Percentiles rank a stretch among this genome's conserved stretches.
Conservation (phyloP, 129 eudicot genomes). For the Ambrosia trifida region DNA sequence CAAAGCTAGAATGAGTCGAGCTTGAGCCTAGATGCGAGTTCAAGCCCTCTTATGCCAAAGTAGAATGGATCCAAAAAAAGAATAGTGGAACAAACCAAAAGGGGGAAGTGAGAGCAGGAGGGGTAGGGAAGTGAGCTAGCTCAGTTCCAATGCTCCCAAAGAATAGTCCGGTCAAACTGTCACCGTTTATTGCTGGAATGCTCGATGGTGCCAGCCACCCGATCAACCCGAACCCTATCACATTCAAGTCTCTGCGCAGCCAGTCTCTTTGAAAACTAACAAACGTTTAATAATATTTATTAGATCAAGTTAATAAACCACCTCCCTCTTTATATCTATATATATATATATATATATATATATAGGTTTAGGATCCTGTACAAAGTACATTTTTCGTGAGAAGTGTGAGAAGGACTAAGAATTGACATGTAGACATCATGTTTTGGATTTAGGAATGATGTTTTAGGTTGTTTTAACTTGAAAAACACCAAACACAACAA, state of each 20-base stretch:
- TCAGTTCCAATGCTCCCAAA: constrained; percentile 87
- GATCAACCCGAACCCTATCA: constrained; percentile 93
- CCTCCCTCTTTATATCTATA: too few species aligned
- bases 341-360: not conserved
- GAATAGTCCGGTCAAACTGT: constrained; percentile 79
- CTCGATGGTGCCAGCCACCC: constrained; percentile 97
- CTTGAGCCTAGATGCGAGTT: too few species aligned
- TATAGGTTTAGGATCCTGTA: too few species aligned
- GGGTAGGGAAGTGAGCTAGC: constrained; percentile 94
- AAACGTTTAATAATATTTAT: not conserved
- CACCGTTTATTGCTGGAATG: constrained; percentile 76
- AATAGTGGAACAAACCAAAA: constrained; percentile 54
- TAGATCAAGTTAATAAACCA: not conserved
- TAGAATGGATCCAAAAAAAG: not conserved
- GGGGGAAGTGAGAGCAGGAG: constrained; percentile 82
- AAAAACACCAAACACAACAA: too few species aligned
- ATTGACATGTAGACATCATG: too few species aligned
- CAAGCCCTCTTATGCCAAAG: too few species aligned
- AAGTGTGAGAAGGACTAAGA: too few species aligned
- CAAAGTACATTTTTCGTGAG: too few species aligned
- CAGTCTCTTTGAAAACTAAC: constrained; percentile 74
- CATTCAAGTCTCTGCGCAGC: constrained; percentile 86
- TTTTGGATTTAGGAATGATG: too few species aligned
- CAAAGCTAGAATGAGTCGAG: too few species aligned
- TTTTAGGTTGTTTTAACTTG: too few species aligned